Evolutionary conservation across 2,329 filamentous ascomycete genomes (phyloP), one percentile per base, ranked within the genome.

Genomic region (Annulohypoxylon truncatum): DNA sequence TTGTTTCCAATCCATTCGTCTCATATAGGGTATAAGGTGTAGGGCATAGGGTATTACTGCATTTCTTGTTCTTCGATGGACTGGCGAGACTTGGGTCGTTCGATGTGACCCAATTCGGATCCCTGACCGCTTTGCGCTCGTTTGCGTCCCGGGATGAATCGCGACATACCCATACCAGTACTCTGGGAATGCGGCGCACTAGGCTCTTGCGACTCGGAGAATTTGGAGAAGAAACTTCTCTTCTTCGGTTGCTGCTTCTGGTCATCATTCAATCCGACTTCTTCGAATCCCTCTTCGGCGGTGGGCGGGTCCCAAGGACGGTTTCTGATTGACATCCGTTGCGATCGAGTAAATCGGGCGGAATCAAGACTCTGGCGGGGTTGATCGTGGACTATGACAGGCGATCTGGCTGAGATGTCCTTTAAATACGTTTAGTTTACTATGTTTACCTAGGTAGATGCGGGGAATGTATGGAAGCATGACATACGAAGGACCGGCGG

Each of bases 381-480:
- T 73, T 81, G 79, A 56, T 92, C 88, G 66, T 84, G 78, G 63
- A 84, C 81, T 53, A 85, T 78, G 59, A 97, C 82, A 7, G 94
- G 95, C 38, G 93, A 96, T 68, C 90, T 90, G 38, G 94, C 95
- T 52, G 91, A 94, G 66, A 98, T 96, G 77, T 98, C 94, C 94
- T 63, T 44, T 12, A n/a, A 24, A 26, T 13, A 20, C 66, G 59
- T 29, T 59, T 46, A 61, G 58, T 55, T 55, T 26, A 40, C 12
- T 20, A 40, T 46, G n/a, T n/a, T 31, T 38, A 18, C n/a, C n/a
- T 18, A 7, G 35, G 35, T 15, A 13, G 15, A 35, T 20, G 24
- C n/a, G 13, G 24, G 15, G 22, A 46, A 28, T 15, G 4, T 15
- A 50, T 10, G 29, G 26, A 24, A 53, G 31, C 8, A 53, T 42